Percentiles rank a stretch among this genome's conserved stretches.
phyloP scores from a whole-genome alignment of 352 stramenopile species.

The Pythium periplocum region DNA sequence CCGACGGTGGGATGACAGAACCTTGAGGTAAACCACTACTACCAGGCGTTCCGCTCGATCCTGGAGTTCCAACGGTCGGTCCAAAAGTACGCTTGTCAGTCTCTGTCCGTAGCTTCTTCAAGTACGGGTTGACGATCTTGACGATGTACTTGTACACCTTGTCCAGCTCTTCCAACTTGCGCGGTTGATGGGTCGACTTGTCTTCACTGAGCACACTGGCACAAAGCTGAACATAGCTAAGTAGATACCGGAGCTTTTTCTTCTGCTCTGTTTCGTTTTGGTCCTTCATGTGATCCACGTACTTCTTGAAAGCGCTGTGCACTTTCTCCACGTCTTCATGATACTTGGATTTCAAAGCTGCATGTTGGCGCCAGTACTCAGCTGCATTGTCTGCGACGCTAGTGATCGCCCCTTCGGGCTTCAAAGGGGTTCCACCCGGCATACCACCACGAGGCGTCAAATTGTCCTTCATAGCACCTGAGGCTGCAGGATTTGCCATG shows the following conservation, averaged over 20 bases:
- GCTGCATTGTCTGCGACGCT: conserved; percentile 37
- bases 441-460: conserved; percentile 14
- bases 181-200: conserved; percentile 56
- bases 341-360: conserved; percentile 73
- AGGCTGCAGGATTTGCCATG: conserved; percentile 14
- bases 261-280: conserved; percentile 84
- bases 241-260: conserved; percentile 79
- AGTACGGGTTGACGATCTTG: conserved; percentile 82
- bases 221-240: conserved; percentile 80
- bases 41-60: too few relatives aligned
- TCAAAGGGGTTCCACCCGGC: conserved; percentile 3
- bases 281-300: conserved; percentile 85
- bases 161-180: conserved; percentile 80
- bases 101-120: conserved; percentile 82
- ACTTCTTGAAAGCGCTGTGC: conserved; percentile 84
- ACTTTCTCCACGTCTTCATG: conserved; percentile 82
- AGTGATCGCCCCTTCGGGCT: conserved; percentile 9
- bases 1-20: too few relatives aligned
- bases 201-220: conserved; percentile 75
- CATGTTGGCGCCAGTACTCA: conserved; percentile 79
- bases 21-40: too few relatives aligned
- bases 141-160: conserved; percentile 90
- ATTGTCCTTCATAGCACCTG: conserved; percentile 10
- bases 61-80: conserved; percentile 7
- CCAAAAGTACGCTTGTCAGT: conserved; percentile 60